phyloP scores from a whole-genome alignment of 345 rosid genomes.

The Kandelia obovata region DNA sequence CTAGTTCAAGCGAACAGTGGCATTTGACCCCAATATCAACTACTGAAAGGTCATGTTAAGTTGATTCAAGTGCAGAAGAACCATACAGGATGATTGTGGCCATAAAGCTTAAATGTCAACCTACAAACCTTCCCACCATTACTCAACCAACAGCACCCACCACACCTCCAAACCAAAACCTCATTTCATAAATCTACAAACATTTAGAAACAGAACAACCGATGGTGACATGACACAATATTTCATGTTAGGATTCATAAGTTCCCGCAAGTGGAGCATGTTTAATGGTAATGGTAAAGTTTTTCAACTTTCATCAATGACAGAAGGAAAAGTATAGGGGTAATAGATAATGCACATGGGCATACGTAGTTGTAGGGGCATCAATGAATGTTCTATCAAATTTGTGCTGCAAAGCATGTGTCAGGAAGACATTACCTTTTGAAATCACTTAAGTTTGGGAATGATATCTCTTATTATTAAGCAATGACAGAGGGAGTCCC shows the following conservation, averaged over 20 bases:
- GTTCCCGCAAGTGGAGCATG: constrained; percentile 4
- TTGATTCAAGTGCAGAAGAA: background rate
- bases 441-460: too few species aligned
- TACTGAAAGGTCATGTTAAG: background rate
- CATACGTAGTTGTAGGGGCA: constrained; percentile 13
- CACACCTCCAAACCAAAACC: too few species aligned
- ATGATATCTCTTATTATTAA: background rate
- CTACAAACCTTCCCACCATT: too few species aligned
- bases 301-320: background rate
- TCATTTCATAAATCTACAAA: too few species aligned
- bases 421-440: constrained; percentile 4
- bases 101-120: too few species aligned
- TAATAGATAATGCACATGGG: constrained; percentile 43
- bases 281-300: constrained; percentile 15
- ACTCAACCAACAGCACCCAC: too few species aligned
- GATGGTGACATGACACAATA: background rate
- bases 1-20: background rate
- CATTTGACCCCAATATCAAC: background rate
- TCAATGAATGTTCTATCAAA: constrained; percentile 27
- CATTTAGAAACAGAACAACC: too few species aligned
- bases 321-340: constrained; percentile 8
- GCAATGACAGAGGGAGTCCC: constrained; percentile 12
- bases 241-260: background rate
- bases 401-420: constrained; percentile 16
- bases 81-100: too few species aligned